These are phyloP conservation scores for Xerocomellus intermedius DNA, from an alignment of 768 basidiomycete species.

Conservation along the genomic window DNA sequence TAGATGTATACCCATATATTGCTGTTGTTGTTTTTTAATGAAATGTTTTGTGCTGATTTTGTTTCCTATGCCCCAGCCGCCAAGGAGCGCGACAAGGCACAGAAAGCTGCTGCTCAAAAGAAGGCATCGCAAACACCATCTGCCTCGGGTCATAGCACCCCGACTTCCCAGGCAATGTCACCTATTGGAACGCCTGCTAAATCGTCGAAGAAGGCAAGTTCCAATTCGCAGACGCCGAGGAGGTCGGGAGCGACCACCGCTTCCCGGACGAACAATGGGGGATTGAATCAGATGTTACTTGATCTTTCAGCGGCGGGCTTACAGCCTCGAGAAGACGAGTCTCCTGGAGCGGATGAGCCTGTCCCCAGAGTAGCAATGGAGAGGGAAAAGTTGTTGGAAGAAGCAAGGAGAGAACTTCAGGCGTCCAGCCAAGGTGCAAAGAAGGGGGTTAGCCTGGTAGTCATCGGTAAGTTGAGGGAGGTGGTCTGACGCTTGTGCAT, in stretches of 20 bases:
- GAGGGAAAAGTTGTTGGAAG: constrained; percentile 79
- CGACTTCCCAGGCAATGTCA: constrained; percentile 47
- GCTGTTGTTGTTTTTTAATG: constrained; percentile 33
- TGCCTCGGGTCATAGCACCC: constrained; percentile 37
- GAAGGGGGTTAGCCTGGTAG: constrained; percentile 80
- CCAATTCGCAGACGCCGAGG: constrained; percentile 29
- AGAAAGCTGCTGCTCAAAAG: constrained; percentile 52
- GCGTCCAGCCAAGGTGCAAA: constrained; percentile 50
- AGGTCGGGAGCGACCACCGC: constrained; percentile 47
- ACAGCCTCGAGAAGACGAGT: constrained; percentile 42
- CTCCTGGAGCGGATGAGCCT: constrained; percentile 41
- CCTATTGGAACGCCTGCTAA: constrained; percentile 41
- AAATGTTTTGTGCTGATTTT: constrained; percentile 39
- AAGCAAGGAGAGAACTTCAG: constrained; percentile 58
- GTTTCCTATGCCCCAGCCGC: constrained; percentile 55
- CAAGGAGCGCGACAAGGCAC: constrained; percentile 76
- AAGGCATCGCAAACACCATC: constrained; percentile 33
- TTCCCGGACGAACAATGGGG: constrained; percentile 28
- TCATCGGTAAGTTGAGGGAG: constrained; percentile 65
- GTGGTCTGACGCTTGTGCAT: neutral
- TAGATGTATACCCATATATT: constrained; percentile 29
- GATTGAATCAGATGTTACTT: constrained; percentile 55
- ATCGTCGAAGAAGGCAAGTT: constrained; percentile 39
- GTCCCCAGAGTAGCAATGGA: constrained; percentile 66
- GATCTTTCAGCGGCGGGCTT: constrained; percentile 79